phyloP scores from a whole-genome alignment of 257 asterid species.

The Craterostigma plantagineum region DNA sequence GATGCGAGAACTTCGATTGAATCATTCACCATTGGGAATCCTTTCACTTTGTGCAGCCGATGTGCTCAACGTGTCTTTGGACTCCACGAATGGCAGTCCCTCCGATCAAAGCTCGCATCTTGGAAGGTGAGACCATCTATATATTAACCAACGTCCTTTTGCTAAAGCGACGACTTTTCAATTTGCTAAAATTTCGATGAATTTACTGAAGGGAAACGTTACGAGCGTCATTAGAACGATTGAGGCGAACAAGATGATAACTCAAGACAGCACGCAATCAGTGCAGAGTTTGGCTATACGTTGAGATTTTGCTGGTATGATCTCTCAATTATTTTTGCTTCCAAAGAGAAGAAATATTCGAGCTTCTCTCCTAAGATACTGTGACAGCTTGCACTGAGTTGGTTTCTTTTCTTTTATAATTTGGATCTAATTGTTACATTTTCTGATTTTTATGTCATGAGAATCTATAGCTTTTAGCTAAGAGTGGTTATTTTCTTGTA shows the following conservation, averaged over 20 bases:
- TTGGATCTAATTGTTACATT: too few relatives aligned
- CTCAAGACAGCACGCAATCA: slow-evolving; percentile 54
- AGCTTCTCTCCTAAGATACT: too few relatives aligned
- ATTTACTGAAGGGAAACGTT: slow-evolving; percentile 38
- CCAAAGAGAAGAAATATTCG: too few relatives aligned
- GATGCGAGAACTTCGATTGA: not conserved
- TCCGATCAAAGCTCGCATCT: slow-evolving; percentile 53
- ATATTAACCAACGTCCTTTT: not conserved
- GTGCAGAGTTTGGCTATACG: slow-evolving; percentile 49
- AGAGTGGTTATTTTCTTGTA: too few relatives aligned
- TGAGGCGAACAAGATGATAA: slow-evolving; percentile 63
- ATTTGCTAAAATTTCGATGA: not conserved
- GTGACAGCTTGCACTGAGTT: too few relatives aligned
- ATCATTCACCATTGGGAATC: slow-evolving; percentile 3
- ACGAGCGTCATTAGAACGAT: slow-evolving; percentile 64
- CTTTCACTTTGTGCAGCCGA: slow-evolving; percentile 37
- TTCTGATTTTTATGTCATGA: too few relatives aligned
- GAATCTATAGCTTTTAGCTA: too few relatives aligned
- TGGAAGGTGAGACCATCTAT: slow-evolving; percentile 58
- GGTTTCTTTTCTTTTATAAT: too few relatives aligned
- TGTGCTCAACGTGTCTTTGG: slow-evolving; percentile 68
- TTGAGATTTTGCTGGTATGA: slow-evolving; percentile 12
- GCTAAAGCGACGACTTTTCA: not conserved
- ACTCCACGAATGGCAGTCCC: slow-evolving; percentile 48
- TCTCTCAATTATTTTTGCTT: too few relatives aligned